Base-by-base conservation (phyloP, 371 early-diverging fungal genomes). In the Mucor racemosus region DNA sequence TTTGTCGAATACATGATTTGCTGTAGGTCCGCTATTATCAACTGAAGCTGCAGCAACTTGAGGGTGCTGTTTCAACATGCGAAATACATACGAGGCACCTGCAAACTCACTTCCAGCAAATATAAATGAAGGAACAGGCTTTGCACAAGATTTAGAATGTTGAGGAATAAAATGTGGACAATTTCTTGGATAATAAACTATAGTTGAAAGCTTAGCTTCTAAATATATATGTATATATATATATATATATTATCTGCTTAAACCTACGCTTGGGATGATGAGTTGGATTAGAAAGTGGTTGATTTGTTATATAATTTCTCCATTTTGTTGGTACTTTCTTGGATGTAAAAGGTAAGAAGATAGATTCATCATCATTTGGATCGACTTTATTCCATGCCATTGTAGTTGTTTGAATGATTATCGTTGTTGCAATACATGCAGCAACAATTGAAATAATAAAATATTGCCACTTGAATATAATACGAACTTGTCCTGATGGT, bases 101-200 rank as follows among this genome's bases (percentile, higher is more conserved):
- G 81, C 75, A 31, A 77, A 69, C 58, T 86, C 86, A 19, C 83
- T 80, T 40, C 86, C 86, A 48, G 86, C 86, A 75, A 86, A 76
- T 68, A 86, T 86, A 64, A 86, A 86, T 36, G 84, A 82, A 17
- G 86, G 86, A 7, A 86, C 77, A 41, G 81, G 79, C 58, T 82
- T 86, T 60, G 84, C 84, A 50, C 86, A 86, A 11, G 76, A 72
- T 68, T 58, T 76, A 69, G 44, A 13, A 26, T 59, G 60, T 14
- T 60, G 46, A 13, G 34, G 59, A 10, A 21, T 53, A 14, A 53
- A 57, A 55, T 75, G 68, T 19, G 79, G 79, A 68, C 84, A 84
- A 19, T 77, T 76, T 5, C 80, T 76, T 31, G 86, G 83, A 68
- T 75, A 82, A 60, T 86, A 84, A 34, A 84, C 78, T 79, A 38